Base-by-base conservation (phyloP, 2,329 filamentous ascomycete species). In the Coniella vitis region DNA sequence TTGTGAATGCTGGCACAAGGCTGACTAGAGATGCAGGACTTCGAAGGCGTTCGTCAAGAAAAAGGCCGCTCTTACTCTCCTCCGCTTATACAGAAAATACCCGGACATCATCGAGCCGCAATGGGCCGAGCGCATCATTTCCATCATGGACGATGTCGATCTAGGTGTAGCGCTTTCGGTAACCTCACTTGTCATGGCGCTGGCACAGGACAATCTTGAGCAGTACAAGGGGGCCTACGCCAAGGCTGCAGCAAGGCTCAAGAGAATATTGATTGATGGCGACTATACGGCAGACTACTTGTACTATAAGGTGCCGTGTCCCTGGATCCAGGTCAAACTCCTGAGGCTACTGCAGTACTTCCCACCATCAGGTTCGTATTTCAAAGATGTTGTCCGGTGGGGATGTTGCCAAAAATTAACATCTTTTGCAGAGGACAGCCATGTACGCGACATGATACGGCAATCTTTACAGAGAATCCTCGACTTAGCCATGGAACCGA, bases 11-110 rank as follows among this genome's bases (percentile, higher is more conserved):
- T 8, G 12, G 20, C 13, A n/a, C 25, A 20, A n/a, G n/a, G 36
- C 43, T 54, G 35, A 51, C 45, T 12, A n/a, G 5, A 35, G 19
- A 39, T 48, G 5, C 51, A 74, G 72, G 40, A 75, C 74, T 7
- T 97, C 91, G 1, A 98, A 97, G 68, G 84, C 93, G 0, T 98
- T 98, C 59, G 93, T 98, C 52, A 98, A 98, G 77, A 98, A 98
- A 72, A 98, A 98, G 75, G 91, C 93, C 1, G 93, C 93, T 7
- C 73, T 98, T 45, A 98, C 93, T 0, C 76, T 98, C 32, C 79
- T 98, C 47, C 86, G 93, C 47, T 71, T 98, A 5, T 98, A 97
- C 69, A 87, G 93, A 58, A 98, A 98, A 71, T 83, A 90, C 61
- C 90, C 91, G 1, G 86, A 83, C 55, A 96, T 98, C 56, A 87